phyloP scores from a whole-genome alignment of 1,284 basidiomycete genomes.

The Afroboletus lepidellus region DNA sequence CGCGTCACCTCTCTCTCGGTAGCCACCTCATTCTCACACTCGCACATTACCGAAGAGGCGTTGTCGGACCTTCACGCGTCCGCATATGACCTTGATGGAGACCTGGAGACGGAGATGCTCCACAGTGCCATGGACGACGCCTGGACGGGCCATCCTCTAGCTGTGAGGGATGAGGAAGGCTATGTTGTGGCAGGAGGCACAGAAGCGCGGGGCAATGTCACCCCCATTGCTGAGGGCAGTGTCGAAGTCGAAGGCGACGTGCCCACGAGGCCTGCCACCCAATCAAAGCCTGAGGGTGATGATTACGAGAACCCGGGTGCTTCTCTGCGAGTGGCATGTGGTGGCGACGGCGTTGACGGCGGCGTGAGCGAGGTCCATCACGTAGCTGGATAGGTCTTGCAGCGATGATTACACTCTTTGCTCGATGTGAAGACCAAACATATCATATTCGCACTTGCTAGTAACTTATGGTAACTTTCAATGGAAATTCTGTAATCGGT shows the following conservation, averaged over 20 bases:
- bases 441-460: neutral
- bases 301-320: conserved; percentile 18
- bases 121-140: conserved; percentile 23
- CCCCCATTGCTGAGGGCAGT: conserved; percentile 10
- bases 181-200: neutral
- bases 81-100: conserved; percentile 30
- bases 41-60: conserved; percentile 28
- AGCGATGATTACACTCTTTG: neutral
- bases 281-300: conserved; percentile 3
- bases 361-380: neutral
- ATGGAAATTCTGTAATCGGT: too few species aligned
- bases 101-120: conserved; percentile 30
- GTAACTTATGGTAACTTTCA: too few species aligned
- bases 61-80: conserved; percentile 24
- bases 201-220: conserved; percentile 4
- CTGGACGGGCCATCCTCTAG: conserved; percentile 9
- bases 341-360: neutral
- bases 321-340: neutral
- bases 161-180: conserved; percentile 11
- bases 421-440: neutral
- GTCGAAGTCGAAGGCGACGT: neutral
- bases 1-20: conserved; percentile 27
- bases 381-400: neutral
- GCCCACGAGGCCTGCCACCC: neutral
- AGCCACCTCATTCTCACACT: conserved; percentile 26